Evolutionary conservation across 2,329 filamentous ascomycete species (phyloP), one percentile per base, ranked within the genome.

Genomic region (Ophiostoma tasmaniense): DNA sequence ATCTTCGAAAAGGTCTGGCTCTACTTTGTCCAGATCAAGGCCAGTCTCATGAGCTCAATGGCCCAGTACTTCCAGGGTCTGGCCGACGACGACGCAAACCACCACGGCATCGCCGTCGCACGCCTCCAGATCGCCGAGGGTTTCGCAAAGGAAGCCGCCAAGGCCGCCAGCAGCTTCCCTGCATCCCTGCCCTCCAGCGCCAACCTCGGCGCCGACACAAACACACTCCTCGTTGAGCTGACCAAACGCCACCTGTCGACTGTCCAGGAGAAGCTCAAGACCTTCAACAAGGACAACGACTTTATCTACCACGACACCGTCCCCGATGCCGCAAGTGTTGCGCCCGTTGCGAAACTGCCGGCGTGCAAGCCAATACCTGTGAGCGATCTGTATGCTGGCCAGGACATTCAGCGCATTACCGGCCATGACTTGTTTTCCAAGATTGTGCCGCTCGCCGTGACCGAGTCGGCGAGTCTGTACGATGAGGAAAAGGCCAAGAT

Each of bases 401-500:
- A 98, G 79, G 95, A 99, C 77, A 97, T 99, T 59, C 92, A 97
- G 77, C 87, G 93, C 33, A 98, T 99, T 71, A 98, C 96, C 50
- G 96, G 96, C 0, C 94, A 95, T 0, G 95, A 99, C 76, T 90
- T 99, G 67, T 99, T 99, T 79, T 89, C 95, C 73, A 96, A 96
- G 78, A 97, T 99, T 71, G 92, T 98, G 1, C 95, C 95, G 0
- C 90, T 98, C 81, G 91, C 93, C 2, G 94, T 99, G 1, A 99
- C 95, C 0, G 94, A 99, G 78, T 96, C 92, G 30, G 95, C 95
- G 14, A 98, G 95, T 80, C 81, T 98, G 74, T 99, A 99, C 77
- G 95, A 98, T 73, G 95, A 99, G 79, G 95, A 99, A 78, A 99
- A 99, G 80, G 95, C 95, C 14, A 98, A 99, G 78, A 81, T 99